A percentile compares a stretch with the other conserved stretches of the same genome.
Conservation (phyloP, 2,329 filamentous ascomycete genomes). For the Byssochlamys sp. region DNA sequence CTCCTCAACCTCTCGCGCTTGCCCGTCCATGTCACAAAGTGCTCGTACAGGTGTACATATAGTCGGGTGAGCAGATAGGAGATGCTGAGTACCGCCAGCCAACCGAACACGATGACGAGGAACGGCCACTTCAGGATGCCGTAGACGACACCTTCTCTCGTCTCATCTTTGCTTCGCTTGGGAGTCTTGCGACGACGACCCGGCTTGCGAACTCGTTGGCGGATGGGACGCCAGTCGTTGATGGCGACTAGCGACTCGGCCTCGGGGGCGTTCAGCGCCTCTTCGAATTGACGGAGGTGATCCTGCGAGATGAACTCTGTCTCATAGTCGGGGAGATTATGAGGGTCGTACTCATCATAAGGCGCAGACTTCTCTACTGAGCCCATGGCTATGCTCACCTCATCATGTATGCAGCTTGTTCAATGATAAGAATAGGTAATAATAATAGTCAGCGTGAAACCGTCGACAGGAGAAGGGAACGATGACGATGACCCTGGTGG, state of each 20-base stretch:
- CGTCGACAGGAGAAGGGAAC: background rate
- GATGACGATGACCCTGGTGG: background rate
- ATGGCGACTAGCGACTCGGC: slow-evolving; percentile 70
- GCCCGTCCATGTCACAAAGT: slow-evolving; percentile 81
- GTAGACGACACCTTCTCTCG: slow-evolving; percentile 85
- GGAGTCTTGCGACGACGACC: slow-evolving; percentile 35
- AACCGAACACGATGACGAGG: slow-evolving; percentile 66
- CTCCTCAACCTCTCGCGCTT: slow-evolving; percentile 60
- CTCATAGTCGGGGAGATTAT: slow-evolving; percentile 66
- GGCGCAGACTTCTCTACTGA: slow-evolving; percentile 15
- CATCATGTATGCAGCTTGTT: slow-evolving; percentile 13
- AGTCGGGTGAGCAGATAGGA: slow-evolving; percentile 71
- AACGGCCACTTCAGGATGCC: slow-evolving; percentile 85
- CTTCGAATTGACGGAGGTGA: slow-evolving; percentile 68
- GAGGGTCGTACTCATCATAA: slow-evolving; percentile 55
- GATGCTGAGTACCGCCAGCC: slow-evolving; percentile 64
- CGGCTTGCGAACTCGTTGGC: slow-evolving; percentile 54
- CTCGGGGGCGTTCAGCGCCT: slow-evolving; percentile 73
- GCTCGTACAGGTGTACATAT: slow-evolving; percentile 89
- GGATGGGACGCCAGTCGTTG: slow-evolving; percentile 90
- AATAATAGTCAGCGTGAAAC: too few relatives aligned
- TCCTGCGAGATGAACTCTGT: slow-evolving; percentile 64
- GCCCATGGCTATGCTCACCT: slow-evolving; percentile 18
- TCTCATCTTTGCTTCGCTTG: slow-evolving; percentile 70
- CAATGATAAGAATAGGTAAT: background rate